Percentiles rank a stretch among this genome's conserved stretches.
Conservation (phyloP, 2,329 filamentous ascomycete species). For the Sarocladium oryzae region DNA sequence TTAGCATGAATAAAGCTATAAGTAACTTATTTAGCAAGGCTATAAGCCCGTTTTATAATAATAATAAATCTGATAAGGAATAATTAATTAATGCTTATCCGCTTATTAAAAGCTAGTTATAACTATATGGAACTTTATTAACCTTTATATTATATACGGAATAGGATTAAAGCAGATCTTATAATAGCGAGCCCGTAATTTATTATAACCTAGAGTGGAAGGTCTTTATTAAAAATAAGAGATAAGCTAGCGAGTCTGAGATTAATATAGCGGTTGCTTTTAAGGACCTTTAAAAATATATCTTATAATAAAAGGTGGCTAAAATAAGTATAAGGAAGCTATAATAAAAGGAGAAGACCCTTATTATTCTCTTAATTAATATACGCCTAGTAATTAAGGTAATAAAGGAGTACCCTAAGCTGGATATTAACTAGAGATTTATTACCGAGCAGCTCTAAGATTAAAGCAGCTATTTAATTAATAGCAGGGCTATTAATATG, state of each 20-base stretch:
- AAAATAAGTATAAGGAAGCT: conserved; percentile 1
- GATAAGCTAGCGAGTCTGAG: neutral
- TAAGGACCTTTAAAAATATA: neutral
- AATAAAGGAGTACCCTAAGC: neutral
- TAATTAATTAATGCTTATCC: neutral
- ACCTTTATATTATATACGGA: neutral
- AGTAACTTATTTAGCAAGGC: neutral
- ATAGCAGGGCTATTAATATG: neutral
- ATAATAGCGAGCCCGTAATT: neutral
- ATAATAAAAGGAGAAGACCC: neutral
- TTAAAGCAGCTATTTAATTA: neutral
- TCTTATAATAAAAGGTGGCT: neutral
- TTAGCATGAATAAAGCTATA: neutral
- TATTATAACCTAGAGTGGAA: neutral
- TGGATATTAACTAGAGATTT: neutral
- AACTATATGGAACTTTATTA: neutral
- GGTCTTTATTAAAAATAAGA: neutral
- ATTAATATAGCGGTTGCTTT: neutral
- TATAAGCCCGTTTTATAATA: neutral
- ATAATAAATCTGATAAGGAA: neutral
- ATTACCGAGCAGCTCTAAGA: neutral
- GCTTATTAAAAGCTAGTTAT: conserved; percentile 1
- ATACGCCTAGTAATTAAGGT: neutral
- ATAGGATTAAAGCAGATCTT: neutral
- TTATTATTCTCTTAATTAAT: neutral